A percentile compares a stretch with the other conserved stretches of the same genome.
Conservation (phyloP, 108 stramenopile genomes). For the Poteriospumella lacustris region DNA sequence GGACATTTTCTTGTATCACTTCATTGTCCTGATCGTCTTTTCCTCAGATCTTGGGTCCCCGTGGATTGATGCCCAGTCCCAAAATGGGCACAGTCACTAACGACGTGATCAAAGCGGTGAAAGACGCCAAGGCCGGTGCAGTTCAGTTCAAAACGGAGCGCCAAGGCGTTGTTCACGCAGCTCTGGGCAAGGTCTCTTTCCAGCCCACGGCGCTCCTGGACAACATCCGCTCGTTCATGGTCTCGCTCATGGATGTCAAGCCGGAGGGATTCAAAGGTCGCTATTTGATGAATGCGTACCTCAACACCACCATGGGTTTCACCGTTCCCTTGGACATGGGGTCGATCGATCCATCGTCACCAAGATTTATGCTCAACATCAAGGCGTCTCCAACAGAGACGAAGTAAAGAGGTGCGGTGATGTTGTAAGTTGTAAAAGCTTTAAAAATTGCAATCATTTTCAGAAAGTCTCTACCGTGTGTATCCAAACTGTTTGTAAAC, state of each 20-base stretch:
- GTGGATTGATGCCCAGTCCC: constrained; percentile 91
- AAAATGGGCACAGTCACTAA: constrained; percentile 82
- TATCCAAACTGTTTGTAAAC: no score
- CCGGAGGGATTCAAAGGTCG: constrained; percentile 56
- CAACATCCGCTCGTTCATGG: constrained; percentile 55
- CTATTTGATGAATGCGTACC: constrained; percentile 38
- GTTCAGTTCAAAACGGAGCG: constrained; percentile 78
- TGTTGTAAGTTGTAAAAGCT: no score
- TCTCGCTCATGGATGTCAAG: constrained; percentile 48
- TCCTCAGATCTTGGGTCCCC: constrained; percentile 66
- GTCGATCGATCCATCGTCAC: constrained; percentile 40
- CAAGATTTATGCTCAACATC: constrained; percentile 43
- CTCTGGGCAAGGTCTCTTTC: constrained; percentile 71
- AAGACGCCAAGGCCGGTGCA: constrained; percentile 57
- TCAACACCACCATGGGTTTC: constrained; percentile 49
- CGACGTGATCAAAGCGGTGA: constrained; percentile 58
- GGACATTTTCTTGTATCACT: background rate
- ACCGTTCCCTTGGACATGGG: constrained; percentile 46
- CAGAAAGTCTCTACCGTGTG: no score
- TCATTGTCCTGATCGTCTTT: background rate
- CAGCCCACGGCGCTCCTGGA: constrained; percentile 41
- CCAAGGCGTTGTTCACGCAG: constrained; percentile 73
- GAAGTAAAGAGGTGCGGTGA: no score
- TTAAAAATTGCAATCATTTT: no score
- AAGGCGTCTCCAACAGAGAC: background rate